These are phyloP conservation scores for Aristolochia californica DNA, from an alignment of 164 flowering plant genomes.

Conservation along the genomic window DNA sequence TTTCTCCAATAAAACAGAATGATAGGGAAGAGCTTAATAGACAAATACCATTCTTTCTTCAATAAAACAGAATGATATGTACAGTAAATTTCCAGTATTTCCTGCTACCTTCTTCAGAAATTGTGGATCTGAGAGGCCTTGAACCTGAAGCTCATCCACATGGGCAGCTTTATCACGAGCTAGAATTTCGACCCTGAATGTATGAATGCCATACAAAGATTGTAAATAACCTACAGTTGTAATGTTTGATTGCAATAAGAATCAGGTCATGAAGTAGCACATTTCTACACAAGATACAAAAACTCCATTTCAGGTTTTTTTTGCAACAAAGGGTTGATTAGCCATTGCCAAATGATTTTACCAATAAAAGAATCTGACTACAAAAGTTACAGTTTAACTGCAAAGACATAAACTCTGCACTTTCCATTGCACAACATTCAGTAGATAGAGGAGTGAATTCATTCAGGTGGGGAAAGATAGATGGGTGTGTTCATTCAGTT, in stretches of 20 bases:
- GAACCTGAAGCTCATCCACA: conserved; percentile 76
- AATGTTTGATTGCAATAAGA: not conserved
- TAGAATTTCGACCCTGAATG: conserved; percentile 62
- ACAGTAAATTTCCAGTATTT: not conserved
- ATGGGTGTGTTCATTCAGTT: too few species aligned
- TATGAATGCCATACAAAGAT: conserved; percentile 54
- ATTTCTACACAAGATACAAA: not conserved
- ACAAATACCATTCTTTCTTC: not conserved
- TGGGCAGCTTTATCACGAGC: conserved; percentile 68
- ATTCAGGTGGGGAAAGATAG: too few species aligned
- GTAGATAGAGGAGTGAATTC: too few species aligned
- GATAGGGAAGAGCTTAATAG: not conserved
- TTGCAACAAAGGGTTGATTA: not conserved
- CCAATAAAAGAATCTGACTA: not conserved
- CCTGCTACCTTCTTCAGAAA: conserved; percentile 59
- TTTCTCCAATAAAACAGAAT: not conserved
- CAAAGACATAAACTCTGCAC: not conserved
- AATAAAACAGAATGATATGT: too few species aligned
- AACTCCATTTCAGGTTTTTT: not conserved
- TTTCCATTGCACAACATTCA: too few species aligned
- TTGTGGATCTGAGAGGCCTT: conserved; percentile 63
- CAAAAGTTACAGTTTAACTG: not conserved
- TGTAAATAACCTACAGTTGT: conserved; percentile 65
- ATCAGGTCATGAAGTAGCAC: not conserved
- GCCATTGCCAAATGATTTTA: not conserved